Conservation (phyloP, 2,329 filamentous ascomycete genomes). For the Fusarium fracticaudum region DNA sequence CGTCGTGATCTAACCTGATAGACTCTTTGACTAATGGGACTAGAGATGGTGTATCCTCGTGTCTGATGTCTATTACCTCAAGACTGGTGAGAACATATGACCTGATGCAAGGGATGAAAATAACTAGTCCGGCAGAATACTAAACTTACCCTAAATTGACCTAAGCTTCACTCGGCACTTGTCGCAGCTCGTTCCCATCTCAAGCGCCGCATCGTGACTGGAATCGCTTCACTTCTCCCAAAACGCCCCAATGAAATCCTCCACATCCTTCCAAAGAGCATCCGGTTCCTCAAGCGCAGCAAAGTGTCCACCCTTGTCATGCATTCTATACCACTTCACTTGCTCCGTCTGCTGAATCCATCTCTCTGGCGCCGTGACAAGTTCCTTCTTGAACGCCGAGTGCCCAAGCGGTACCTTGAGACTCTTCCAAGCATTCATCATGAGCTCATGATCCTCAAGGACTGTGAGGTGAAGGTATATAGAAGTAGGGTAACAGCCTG, state of each 20-base stretch:
- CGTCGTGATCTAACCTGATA: background rate
- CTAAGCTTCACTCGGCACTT: background rate
- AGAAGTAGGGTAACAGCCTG: conserved; percentile 6
- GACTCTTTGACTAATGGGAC: background rate
- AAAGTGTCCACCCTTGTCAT: conserved; percentile 28
- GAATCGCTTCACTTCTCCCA: background rate
- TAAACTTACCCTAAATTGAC: background rate
- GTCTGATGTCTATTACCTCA: background rate
- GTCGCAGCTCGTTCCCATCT: accelerated
- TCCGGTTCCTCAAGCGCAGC: conserved; percentile 28
- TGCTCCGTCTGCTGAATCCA: conserved; percentile 15
- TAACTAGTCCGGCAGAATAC: too few relatives aligned
- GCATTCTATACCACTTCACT: conserved; percentile 19
- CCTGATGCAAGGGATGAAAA: too few relatives aligned
- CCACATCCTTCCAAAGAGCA: conserved; percentile 18
- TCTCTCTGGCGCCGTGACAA: background rate
- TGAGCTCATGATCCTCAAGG: background rate
- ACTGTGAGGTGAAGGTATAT: conserved; percentile 8
- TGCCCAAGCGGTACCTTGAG: conserved; percentile 1
- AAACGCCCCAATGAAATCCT: conserved; percentile 20
- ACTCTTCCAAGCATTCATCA: conserved; percentile 5
- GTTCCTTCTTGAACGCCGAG: conserved; percentile 11
- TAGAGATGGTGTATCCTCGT: background rate
- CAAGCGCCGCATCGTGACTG: background rate
- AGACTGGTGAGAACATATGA: background rate